Evolutionary conservation across 2,329 filamentous ascomycete species (phyloP), one percentile per base, ranked within the genome.

Genomic region (Ophiosphaerella herpotricha): DNA sequence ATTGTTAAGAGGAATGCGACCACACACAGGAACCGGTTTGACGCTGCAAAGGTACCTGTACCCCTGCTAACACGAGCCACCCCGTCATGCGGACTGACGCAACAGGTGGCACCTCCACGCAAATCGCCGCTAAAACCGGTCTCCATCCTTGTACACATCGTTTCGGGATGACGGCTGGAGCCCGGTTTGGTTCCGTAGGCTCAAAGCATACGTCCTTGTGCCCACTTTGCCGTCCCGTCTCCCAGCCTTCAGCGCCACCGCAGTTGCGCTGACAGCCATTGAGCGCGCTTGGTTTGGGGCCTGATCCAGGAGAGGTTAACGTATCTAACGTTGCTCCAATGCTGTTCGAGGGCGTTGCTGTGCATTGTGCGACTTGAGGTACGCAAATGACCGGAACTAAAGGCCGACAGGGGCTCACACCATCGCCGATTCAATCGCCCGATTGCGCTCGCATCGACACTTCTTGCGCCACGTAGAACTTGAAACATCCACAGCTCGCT

Each of bases 21-120:
- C 56, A 39, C 56, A 52, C 37, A 55, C 57, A 58, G 64, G 65
- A 73, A 74, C 70, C 63, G 66, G 70, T 74, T 73, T 74, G 68
- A 51, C 62, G 57, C 50, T 56, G 46, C 46, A 46, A 48, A 60
- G 60, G 63, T 63, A 63, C 60, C 60, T 61, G 54, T 46, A 64
- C 54, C 62, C 68, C 65, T 66, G 64, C 55, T 57, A 54, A 57
- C 62, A 66, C 64, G 61, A 71, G 66, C 68, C 70, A 72, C 64
- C 60, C 26, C 49, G 40, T 55, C 48, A 67, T 72, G 70, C 70
- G 68, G 48, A 47, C 64, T 73, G 71, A 73, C 68, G 71, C 67
- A 73, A 71, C 55, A 21, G 36, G 63, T 70, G 64, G 61, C 61
- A 66, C 65, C 57, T 42, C 55, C 51, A 51, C 45, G 48, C 45